Base-by-base conservation (phyloP, 352 stramenopile genomes). In the Phytophthora podocarpi region DNA sequence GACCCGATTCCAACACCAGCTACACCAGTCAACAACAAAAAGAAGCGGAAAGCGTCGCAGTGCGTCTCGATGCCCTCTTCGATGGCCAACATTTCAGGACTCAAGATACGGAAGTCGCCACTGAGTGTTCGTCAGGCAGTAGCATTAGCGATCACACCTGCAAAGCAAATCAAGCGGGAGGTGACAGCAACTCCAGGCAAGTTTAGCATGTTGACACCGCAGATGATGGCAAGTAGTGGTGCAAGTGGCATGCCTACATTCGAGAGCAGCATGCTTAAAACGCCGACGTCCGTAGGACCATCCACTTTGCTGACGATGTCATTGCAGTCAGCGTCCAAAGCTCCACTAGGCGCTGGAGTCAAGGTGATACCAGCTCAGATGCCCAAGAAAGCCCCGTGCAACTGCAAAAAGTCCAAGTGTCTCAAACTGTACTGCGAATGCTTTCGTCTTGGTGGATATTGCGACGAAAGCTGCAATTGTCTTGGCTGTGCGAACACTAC, bases 331-430 rank as follows among this genome's bases (percentile, higher is more conserved):
- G 54, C 54, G 5, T 62, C 48, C 12, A 74, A 69, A 23, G 43
- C 41, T n/a, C 21, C 36, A 42, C 34, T 68, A n/a, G 50, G 24
- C 0, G 36, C 37, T 45, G 28, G 24, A 21, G 31, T 58, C 23
- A 30, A 42, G 8, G 36, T 45, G 15, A 28, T 70, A 12, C 30
- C 68, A 18, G 21, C 49, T 9, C 34, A 59, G 20, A 20, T 58
- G 6, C 34, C 60, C 32, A 93, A 87, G 45, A 91, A 89, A 37
- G 80, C 84, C 0, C 83, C 84, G 5, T 99, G 97, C 79, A 98
- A 98, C 45, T 99, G 97, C 79, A 98, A 98, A 64, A 98, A 98
- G 71, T 98, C 95, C 28, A 97, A 98, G 71, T 99, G 97, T 51
- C 81, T 99, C 13, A 99, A 99, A 74, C 62, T 99, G 23, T 97